Percentiles rank a stretch among this genome's conserved stretches.
Evolutionary conservation across 2,329 filamentous ascomycete genomes (phyloP).

Genomic region (Biscogniauxia mediterranea): DNA sequence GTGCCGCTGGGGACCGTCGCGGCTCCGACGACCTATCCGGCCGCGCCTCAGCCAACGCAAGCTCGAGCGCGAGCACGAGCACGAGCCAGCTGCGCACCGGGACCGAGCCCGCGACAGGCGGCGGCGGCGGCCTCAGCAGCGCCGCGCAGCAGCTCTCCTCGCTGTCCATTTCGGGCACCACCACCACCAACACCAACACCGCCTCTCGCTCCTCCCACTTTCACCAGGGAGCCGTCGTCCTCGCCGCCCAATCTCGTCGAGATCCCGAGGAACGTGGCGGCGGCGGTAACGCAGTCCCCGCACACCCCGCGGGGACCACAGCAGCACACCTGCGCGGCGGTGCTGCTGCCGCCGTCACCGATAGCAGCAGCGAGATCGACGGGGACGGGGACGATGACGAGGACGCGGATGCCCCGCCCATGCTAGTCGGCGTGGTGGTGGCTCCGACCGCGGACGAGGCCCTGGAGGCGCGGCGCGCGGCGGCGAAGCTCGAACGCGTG

Average conservation of each 20-base stretch:
- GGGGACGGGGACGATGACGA: constrained; percentile 15
- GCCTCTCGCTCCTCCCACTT: background rate
- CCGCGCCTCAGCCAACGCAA: background rate
- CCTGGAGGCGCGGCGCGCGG: constrained; percentile 51
- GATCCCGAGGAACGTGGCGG: constrained; percentile 3
- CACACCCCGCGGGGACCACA: background rate
- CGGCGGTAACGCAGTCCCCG: background rate
- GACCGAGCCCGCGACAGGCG: background rate
- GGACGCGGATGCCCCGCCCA: constrained; percentile 41
- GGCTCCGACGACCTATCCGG: background rate
- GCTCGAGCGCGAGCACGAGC: background rate
- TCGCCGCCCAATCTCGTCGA: background rate
- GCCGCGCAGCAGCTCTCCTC: constrained; percentile 1
- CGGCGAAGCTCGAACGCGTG: constrained; percentile 51
- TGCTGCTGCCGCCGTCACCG: constrained; percentile 1
- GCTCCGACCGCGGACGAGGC: constrained; percentile 47
- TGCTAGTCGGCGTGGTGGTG: constrained; percentile 55
- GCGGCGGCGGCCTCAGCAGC: background rate
- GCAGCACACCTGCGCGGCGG: constrained; percentile 8
- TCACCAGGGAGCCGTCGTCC: background rate
- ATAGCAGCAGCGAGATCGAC: constrained; percentile 1
- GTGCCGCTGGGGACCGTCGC: too few relatives aligned
- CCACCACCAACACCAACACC: constrained; percentile 10
- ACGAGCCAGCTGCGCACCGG: background rate
- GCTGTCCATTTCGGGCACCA: background rate